Conservation (phyloP, 2,329 filamentous ascomycete species). For the Nemania sp. region DNA sequence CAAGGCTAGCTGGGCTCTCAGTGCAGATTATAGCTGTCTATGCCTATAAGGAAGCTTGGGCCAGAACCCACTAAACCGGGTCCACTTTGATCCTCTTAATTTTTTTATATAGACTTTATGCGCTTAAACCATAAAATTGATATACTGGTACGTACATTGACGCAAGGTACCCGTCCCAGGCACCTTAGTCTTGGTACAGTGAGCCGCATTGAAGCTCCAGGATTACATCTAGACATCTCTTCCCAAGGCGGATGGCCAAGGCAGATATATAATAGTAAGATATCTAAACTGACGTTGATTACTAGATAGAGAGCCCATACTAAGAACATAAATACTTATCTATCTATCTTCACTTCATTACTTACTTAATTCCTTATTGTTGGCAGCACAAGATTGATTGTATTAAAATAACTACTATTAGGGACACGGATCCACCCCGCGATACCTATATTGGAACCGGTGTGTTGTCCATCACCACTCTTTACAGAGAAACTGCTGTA, state of each 20-base stretch:
- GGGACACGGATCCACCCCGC: neutral
- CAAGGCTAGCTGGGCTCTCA: slow-evolving; percentile 43
- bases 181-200: neutral
- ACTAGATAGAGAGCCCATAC: no score
- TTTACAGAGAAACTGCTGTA: neutral
- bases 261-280: no score
- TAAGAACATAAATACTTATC: no score
- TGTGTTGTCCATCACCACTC: neutral
- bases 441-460: neutral
- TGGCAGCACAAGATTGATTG: neutral
- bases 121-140: neutral
- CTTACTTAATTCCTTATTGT: neutral
- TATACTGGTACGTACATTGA: neutral
- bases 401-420: neutral
- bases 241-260: no score
- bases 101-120: neutral
- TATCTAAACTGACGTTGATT: no score
- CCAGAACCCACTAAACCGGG: neutral
- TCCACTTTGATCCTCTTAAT: slow-evolving; percentile 5
- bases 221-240: no score
- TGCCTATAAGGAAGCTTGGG: slow-evolving; percentile 32
- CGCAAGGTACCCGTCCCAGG: neutral
- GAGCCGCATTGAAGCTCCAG: no score
- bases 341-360: no score
- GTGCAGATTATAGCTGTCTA: slow-evolving; percentile 6